Evolutionary conservation across 2,329 filamentous ascomycete genomes (phyloP).

Genomic region (Penicillium italicum): DNA sequence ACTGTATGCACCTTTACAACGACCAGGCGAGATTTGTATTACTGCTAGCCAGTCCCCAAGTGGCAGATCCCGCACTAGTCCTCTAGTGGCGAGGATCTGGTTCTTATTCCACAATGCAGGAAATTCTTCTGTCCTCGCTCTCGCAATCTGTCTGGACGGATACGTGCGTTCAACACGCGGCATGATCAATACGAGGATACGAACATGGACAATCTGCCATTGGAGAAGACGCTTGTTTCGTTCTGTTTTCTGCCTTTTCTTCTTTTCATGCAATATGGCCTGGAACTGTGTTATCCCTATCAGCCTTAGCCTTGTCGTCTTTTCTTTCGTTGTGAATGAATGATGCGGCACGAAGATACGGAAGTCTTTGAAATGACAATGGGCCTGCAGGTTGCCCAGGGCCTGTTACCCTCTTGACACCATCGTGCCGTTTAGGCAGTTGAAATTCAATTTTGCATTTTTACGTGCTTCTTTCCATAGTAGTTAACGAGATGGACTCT

Average conservation of each 20-base stretch:
- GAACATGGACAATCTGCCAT: background rate
- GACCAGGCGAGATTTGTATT: constrained; percentile 5
- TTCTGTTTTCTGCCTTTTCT: constrained; percentile 10
- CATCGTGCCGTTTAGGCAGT: background rate
- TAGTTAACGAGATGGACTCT: background rate
- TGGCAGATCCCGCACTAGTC: background rate
- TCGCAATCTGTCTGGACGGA: background rate
- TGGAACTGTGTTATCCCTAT: constrained; percentile 1
- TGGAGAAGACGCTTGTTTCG: constrained; percentile 4
- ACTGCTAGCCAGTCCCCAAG: background rate
- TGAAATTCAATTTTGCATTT: constrained; percentile 10
- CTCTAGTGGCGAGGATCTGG: constrained; percentile 1
- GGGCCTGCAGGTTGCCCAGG: background rate
- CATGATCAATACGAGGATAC: constrained; percentile 7
- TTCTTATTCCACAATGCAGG: background rate
- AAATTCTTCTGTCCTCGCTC: background rate
- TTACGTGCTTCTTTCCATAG: constrained; percentile 13
- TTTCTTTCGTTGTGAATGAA: background rate
- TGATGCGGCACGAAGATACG: background rate
- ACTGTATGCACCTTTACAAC: background rate
- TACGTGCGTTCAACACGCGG: constrained; percentile 22
- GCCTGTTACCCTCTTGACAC: background rate
- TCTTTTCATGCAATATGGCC: constrained; percentile 11
- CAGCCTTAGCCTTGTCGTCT: constrained; percentile 1
- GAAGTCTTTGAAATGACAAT: constrained; percentile 4